Base-by-base conservation (phyloP, 2,329 filamentous ascomycete genomes). In the Fusarium equiseti region DNA sequence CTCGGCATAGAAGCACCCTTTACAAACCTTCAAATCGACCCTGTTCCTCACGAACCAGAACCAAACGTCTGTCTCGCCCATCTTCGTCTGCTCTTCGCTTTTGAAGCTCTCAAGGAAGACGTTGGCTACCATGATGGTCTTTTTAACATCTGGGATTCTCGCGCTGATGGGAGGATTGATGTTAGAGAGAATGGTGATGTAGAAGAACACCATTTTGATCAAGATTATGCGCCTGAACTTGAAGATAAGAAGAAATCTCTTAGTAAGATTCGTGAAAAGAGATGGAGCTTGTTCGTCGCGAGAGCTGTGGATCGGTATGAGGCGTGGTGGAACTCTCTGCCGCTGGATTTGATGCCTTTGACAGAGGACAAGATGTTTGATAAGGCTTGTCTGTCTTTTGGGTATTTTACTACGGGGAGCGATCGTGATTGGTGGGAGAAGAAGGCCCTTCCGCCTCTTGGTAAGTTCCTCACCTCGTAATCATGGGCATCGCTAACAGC, bases 201-300 rank as follows among this genome's bases (percentile, higher is more conserved):
- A 11, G 26, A 63, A 1, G 73, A 73, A 3, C 45, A 49, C n/a
- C 27, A 57, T 0, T 27, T 38, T 22, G 18, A 26, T 20, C 48
- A n/a, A 0, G n/a, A 45, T 11, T 75, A 75, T 1, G 31, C 10
- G 11, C 31, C 61, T 2, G 80, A 82, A 60, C 78, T 61, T 0
- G 58, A 68, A 1, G 57, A 72, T 6, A 68, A 65, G 44, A 66
- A 65, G 18, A 42, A 66, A 9, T 40, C 82, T 2, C 79, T 87
- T 6, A 83, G 84, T 29, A 83, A 83, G 42, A 80, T 91, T 18
- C 82, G 87, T 6, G 90, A 92, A 79, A 91, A 91, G 79, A 81
- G 90, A 74, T 93, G 91, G 90, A 85, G 86, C 2, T 76, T 92
- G 16, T 92, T 88, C 72, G 84, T 92, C 6, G 83, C 87, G 3